phyloP scores from a whole-genome alignment of 1,284 basidiomycete species.

The Entoloma clypeatum region DNA sequence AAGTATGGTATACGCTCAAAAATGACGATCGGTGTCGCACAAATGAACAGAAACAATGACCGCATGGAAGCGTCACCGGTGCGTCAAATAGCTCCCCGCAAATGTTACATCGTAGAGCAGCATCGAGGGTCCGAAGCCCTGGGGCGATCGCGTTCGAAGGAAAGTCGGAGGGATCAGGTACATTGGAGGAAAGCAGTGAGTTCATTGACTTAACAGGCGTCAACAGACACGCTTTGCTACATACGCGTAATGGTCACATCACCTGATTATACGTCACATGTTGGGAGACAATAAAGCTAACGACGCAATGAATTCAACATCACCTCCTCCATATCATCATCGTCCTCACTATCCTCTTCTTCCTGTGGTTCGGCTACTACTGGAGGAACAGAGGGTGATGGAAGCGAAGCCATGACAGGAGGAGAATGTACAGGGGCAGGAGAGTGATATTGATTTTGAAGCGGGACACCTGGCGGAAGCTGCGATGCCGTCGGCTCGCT shows the following conservation, averaged over 20 bases:
- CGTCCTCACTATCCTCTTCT: slow-evolving; percentile 29
- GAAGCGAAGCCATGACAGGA: not conserved
- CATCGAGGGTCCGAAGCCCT: slow-evolving; percentile 60
- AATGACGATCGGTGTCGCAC: slow-evolving; percentile 36
- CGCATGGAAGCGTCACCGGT: slow-evolving; percentile 66
- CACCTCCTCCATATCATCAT: slow-evolving; percentile 39
- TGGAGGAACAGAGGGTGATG: slow-evolving; percentile 7
- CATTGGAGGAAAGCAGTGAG: slow-evolving; percentile 29
- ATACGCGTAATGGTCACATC: too few species aligned
- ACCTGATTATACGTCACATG: too few species aligned
- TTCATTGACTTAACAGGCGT: too few species aligned
- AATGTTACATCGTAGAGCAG: slow-evolving; percentile 63
- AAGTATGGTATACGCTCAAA: slow-evolving; percentile 4
- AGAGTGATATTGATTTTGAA: slow-evolving; percentile 5
- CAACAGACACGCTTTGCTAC: too few species aligned
- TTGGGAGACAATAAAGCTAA: too few species aligned
- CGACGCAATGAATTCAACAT: slow-evolving; percentile 25
- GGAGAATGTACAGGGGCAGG: slow-evolving; percentile 4
- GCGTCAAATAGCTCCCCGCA: slow-evolving; percentile 68
- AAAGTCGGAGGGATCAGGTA: slow-evolving; percentile 70
- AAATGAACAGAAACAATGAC: slow-evolving; percentile 74
- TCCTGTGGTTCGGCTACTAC: slow-evolving; percentile 12
- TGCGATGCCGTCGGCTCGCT: not conserved
- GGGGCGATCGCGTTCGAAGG: slow-evolving; percentile 37
- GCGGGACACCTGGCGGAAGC: slow-evolving; percentile 6